A percentile compares a stretch with the other conserved stretches of the same genome.
phyloP scores from a whole-genome alignment of 371 early-diverging fungal species.

The Mortierella sp. region DNA sequence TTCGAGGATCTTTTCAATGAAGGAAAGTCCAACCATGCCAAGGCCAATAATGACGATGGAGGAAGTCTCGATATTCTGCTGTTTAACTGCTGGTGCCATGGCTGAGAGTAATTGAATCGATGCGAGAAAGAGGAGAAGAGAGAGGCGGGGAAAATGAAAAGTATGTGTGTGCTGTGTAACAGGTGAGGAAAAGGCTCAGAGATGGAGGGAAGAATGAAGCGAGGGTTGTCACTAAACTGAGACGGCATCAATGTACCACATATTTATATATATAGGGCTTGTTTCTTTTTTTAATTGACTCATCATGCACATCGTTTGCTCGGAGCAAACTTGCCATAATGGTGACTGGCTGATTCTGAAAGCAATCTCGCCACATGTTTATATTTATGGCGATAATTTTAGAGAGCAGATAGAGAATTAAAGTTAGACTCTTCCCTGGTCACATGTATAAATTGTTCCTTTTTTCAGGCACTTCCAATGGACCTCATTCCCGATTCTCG shows the following conservation, averaged over 20 bases:
- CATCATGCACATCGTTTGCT: neutral
- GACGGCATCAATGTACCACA: neutral
- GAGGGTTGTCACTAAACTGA: neutral
- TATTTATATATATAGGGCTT: neutral
- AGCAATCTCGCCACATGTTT: conserved; percentile 27
- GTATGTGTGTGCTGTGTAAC: neutral
- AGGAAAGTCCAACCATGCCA: conserved; percentile 77
- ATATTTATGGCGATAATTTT: neutral
- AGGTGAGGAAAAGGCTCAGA: neutral
- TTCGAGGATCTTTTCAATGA: conserved; percentile 71
- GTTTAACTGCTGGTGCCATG: conserved; percentile 22
- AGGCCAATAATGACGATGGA: conserved; percentile 71
- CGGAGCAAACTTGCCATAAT: conserved; percentile 7
- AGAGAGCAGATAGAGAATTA: conserved; percentile 20
- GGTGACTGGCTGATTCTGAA: neutral
- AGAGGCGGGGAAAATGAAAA: neutral
- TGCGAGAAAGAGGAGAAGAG: conserved; percentile 9
- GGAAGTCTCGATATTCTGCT: neutral
- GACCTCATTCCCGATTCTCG: neutral
- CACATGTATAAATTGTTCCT: conserved; percentile 23
- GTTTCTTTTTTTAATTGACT: neutral
- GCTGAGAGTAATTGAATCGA: neutral
- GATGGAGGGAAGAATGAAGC: neutral
- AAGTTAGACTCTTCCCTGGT: neutral
- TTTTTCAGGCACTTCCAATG: neutral